Percentiles rank a stretch among this genome's conserved stretches.
Evolutionary conservation across 495 filamentous ascomycete genomes (phyloP).

Genomic region (Cercophora samala): DNA sequence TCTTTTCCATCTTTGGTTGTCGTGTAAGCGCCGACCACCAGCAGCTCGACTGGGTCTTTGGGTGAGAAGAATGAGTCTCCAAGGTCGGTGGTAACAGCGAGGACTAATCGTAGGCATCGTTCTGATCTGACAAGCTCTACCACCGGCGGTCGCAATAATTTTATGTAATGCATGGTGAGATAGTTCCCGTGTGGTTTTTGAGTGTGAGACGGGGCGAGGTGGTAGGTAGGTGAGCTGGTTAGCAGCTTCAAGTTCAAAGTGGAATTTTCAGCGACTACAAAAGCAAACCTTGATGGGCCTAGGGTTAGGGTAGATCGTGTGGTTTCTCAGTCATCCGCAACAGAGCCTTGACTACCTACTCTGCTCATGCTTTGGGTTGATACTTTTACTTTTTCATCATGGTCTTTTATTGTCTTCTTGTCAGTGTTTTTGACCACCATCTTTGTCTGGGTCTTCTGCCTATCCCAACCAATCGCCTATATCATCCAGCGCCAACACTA

Average conservation of each 20-base stretch:
- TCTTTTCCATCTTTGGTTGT: constrained; percentile 46
- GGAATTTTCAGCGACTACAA: not conserved
- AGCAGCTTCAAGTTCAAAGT: not conserved
- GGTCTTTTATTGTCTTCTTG: not conserved
- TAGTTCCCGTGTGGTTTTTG: not conserved
- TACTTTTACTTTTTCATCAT: too few relatives aligned
- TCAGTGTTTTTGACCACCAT: not conserved
- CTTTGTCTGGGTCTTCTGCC: not conserved
- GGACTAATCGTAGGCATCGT: constrained; percentile 40
- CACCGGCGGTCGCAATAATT: constrained; percentile 65
- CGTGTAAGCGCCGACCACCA: constrained; percentile 45
- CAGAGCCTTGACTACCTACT: too few relatives aligned
- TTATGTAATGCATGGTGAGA: constrained; percentile 65
- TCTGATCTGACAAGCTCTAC: constrained; percentile 37
- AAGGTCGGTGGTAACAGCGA: constrained; percentile 88
- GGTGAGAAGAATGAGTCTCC: constrained; percentile 77
- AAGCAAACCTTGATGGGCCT: not conserved
- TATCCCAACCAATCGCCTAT: not conserved
- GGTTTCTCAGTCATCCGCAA: too few relatives aligned
- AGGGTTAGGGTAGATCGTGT: not conserved
- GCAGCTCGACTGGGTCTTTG: constrained; percentile 57
- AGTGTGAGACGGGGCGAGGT: not conserved
- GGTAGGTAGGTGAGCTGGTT: not conserved
- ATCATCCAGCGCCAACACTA: not conserved
- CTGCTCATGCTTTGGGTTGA: too few relatives aligned